These are phyloP conservation scores for Gossypium rotundifolium DNA, from an alignment of 345 rosid genomes.

Conservation along the genomic window DNA sequence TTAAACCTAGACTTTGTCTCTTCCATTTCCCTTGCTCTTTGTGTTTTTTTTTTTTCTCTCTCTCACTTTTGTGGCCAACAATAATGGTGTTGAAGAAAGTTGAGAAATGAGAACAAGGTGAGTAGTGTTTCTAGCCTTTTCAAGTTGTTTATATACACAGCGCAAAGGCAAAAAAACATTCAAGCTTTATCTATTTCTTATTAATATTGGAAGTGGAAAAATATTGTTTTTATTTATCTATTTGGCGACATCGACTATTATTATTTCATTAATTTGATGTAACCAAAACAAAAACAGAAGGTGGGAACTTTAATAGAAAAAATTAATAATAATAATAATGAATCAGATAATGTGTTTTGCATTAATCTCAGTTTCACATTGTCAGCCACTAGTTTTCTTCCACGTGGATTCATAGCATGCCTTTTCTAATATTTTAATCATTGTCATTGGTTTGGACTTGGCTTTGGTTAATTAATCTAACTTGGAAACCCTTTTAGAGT, in stretches of 20 bases:
- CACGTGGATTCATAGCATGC: not conserved
- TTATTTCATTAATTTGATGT: not conserved
- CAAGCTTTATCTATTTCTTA: not conserved
- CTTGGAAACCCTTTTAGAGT: too few species aligned
- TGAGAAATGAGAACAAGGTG: slow-evolving; percentile 37
- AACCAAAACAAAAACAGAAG: not conserved
- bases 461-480: not conserved
- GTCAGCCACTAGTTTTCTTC: not conserved
- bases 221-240: not conserved
- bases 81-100: slow-evolving; percentile 16
- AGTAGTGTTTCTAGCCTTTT: not conserved
- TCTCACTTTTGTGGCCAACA: not conserved
- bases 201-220: not conserved
- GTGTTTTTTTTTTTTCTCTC: not conserved
- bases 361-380: not conserved
- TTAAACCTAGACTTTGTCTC: slow-evolving; percentile 60
- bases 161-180: not conserved
- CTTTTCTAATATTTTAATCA: too few species aligned
- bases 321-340: not conserved
- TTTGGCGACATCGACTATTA: not conserved
- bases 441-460: not conserved
- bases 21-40: slow-evolving; percentile 26
- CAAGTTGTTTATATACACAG: slow-evolving; percentile 7
- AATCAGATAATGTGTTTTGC: too few species aligned
- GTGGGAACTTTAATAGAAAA: not conserved